Evolutionary conservation across 345 rosid species (phyloP).

Genomic region (Capsella bursapastoris): DNA sequence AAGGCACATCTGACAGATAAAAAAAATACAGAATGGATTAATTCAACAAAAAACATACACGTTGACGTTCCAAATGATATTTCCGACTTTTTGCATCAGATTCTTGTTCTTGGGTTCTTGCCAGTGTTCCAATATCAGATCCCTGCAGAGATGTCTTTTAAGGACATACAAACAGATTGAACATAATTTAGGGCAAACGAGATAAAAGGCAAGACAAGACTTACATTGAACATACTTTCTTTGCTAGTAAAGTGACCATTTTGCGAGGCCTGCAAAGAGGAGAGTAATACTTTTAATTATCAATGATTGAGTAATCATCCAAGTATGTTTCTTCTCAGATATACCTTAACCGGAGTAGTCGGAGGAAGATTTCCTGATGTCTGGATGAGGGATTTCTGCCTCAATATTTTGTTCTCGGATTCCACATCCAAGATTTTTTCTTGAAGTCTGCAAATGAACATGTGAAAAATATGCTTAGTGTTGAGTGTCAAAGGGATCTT

Average conservation of each 20-base stretch:
- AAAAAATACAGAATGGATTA: slow-evolving; percentile 30
- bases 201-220: slow-evolving; percentile 18
- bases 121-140: slow-evolving; percentile 59
- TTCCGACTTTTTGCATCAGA: slow-evolving; percentile 76
- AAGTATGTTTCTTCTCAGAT: slow-evolving; percentile 23
- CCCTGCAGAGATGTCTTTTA: slow-evolving; percentile 57
- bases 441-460: slow-evolving; percentile 67
- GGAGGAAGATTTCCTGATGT: slow-evolving; percentile 67
- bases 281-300: slow-evolving; percentile 21
- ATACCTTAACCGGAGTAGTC: slow-evolving; percentile 55
- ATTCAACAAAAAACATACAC: slow-evolving; percentile 56
- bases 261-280: slow-evolving; percentile 63
- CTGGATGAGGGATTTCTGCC: slow-evolving; percentile 65
- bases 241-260: slow-evolving; percentile 72
- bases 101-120: slow-evolving; percentile 62
- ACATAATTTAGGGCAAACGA: slow-evolving; percentile 19
- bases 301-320: slow-evolving; percentile 23
- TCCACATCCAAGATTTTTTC: slow-evolving; percentile 81
- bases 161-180: slow-evolving; percentile 12
- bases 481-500: slow-evolving; percentile 12
- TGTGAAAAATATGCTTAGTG: slow-evolving; percentile 13
- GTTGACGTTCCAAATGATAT: slow-evolving; percentile 72
- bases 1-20: slow-evolving; percentile 26
- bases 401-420: slow-evolving; percentile 78
- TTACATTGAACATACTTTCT: slow-evolving; percentile 60